These are phyloP conservation scores for Lepiota venenata DNA, from an alignment of 768 basidiomycete genomes.

Conservation along the genomic window DNA sequence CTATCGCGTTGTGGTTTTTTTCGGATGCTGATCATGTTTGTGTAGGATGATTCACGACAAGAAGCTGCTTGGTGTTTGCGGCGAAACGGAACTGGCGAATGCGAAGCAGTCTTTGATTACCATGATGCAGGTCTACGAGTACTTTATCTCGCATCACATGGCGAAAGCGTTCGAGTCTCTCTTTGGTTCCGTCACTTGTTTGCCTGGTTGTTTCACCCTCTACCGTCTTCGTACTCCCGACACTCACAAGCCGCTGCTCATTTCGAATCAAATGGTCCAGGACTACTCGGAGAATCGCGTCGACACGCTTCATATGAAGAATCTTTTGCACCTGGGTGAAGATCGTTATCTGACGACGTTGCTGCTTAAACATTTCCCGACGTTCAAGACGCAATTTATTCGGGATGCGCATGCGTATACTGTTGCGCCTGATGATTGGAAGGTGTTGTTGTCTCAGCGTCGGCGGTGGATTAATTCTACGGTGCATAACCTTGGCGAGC, in stretches of 20 bases:
- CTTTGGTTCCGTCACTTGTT: conserved; percentile 97
- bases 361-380: conserved; percentile 92
- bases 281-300: conserved; percentile 97
- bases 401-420: conserved; percentile 93
- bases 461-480: conserved; percentile 99
- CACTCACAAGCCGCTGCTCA: conserved; percentile 91
- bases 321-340: conserved; percentile 94
- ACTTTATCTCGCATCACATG: conserved; percentile 98
- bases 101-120: conserved; percentile 94
- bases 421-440: conserved; percentile 95
- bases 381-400: conserved; percentile 93
- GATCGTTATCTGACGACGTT: conserved; percentile 98
- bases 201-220: conserved; percentile 98
- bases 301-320: conserved; percentile 99
- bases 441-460: conserved; percentile 89
- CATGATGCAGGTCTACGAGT: conserved; percentile 99
- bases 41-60: conserved; percentile 94
- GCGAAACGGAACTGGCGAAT: conserved; percentile 91
- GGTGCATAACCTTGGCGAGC: conserved; percentile 92
- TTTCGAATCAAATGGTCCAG: conserved; percentile 85
- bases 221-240: conserved; percentile 94
- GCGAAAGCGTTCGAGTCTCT: conserved; percentile 97
- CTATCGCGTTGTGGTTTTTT: too few species aligned
- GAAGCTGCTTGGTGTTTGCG: conserved; percentile 90
- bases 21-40: too few species aligned